These are phyloP conservation scores for Endogone sp. DNA, from an alignment of 192 early-diverging fungal species.

Conservation along the genomic window DNA sequence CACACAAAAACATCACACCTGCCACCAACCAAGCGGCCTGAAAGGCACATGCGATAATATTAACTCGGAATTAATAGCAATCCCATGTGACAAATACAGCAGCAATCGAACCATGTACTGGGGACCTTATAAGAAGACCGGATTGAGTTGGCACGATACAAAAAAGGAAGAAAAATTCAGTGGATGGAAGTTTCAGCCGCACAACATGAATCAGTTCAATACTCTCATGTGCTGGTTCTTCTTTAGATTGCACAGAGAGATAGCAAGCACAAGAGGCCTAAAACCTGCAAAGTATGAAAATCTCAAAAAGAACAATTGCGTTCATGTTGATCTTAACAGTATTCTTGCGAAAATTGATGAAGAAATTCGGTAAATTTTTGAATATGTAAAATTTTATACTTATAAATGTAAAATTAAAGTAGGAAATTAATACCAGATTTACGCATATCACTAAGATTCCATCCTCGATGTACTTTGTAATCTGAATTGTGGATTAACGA, in stretches of 20 bases:
- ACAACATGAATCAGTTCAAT: constrained; percentile 2
- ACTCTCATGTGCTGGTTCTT: constrained; percentile 19
- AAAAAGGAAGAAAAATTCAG: neutral
- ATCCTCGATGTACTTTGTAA: too few species aligned
- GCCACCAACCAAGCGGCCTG: constrained; percentile 10
- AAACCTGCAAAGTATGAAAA: too few species aligned
- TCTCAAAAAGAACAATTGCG: too few species aligned
- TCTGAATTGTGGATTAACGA: too few species aligned
- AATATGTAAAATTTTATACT: too few species aligned
- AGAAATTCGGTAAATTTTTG: too few species aligned
- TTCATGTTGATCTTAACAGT: too few species aligned
- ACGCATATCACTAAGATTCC: too few species aligned
- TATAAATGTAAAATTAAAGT: too few species aligned
- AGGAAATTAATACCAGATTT: too few species aligned
- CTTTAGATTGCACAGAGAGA: constrained; percentile 4
- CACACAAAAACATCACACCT: constrained; percentile 13
- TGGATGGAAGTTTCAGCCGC: constrained; percentile 13
- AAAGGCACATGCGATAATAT: neutral
- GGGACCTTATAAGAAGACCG: neutral
- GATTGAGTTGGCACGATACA: constrained; percentile 1
- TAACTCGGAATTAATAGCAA: neutral
- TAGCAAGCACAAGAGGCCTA: too few species aligned
- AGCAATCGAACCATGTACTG: neutral
- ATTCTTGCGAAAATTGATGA: too few species aligned
- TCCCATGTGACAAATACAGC: neutral